These are phyloP conservation scores for Wallacemonas sp. DNA, from an alignment of 208 protist genomes.

Conservation along the genomic window DNA sequence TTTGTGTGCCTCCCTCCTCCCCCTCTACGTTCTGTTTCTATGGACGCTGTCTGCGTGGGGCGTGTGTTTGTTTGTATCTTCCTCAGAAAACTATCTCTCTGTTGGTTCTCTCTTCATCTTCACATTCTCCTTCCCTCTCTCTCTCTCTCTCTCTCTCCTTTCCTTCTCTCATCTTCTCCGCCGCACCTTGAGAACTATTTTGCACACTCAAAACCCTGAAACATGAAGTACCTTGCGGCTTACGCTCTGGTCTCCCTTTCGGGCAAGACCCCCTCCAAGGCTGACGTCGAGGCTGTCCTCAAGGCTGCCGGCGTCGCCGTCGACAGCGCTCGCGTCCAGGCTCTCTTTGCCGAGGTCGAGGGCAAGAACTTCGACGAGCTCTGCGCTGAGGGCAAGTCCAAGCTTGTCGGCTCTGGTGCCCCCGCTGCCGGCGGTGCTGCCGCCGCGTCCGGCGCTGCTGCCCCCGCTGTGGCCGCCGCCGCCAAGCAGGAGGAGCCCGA, in stretches of 20 bases:
- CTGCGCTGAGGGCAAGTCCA: conserved; percentile 81
- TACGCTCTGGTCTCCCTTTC: conserved; percentile 90
- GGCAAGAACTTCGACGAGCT: conserved; percentile 93
- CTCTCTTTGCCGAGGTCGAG: conserved; percentile 81
- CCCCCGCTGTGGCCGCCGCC: conserved; percentile 50
- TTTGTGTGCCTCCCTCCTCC: too few species aligned
- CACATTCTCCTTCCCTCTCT: too few species aligned
- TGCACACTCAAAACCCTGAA: conserved; percentile 9
- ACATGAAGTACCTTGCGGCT: conserved; percentile 94
- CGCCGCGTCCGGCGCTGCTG: conserved; percentile 37
- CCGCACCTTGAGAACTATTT: too few species aligned
- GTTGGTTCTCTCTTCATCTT: too few species aligned
- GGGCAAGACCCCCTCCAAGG: conserved; percentile 78
- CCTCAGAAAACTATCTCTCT: too few species aligned
- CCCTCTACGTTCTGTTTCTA: too few species aligned
- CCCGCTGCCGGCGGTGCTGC: conserved; percentile 38
- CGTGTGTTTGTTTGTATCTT: too few species aligned
- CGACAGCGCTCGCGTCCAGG: conserved; percentile 66
- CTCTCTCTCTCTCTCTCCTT: background rate
- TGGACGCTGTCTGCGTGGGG: too few species aligned
- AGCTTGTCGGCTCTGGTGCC: conserved; percentile 77
- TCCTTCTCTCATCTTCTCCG: background rate
- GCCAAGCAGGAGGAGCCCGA: conserved; percentile 62
- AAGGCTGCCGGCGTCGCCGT: conserved; percentile 83
- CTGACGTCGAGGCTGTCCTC: conserved; percentile 88